Evolutionary conservation across 2,329 filamentous ascomycete genomes (phyloP), one percentile per base, ranked within the genome.

Genomic region (Grosmannia serpens): DNA sequence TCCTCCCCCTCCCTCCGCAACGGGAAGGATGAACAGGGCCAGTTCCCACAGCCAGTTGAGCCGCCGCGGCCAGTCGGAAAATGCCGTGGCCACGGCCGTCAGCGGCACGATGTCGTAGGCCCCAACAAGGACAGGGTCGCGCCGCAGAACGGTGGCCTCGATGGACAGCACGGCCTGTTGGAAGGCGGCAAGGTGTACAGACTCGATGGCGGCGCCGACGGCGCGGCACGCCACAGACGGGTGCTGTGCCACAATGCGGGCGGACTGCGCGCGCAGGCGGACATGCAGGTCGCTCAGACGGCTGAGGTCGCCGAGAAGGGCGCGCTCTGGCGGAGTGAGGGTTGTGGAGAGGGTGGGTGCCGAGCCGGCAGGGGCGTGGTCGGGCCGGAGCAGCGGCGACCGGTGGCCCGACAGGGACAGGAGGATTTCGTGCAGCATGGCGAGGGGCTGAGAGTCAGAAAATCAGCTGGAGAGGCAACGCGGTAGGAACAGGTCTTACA

Each of bases 361-460:
- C 20, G 38, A 26, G 27, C 27, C 70, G 63, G 74, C 76, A 65
- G 76, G 71, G 66, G 77, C 66, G 74, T 72, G 68, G 74, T 65
- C 70, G 65, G 74, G 69, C 70, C 82, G 81, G 75, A 96, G 88
- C 69, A 97, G 83, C 65, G 91, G 87, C 64, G 92, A 96, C 63
- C 89, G 87, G 74, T 97, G 89, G 65, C 94, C 92, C 67, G 91
- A 95, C 73, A 97, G 85, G 71, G 91, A 92, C 73, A 99, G 86
- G 73, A 97, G 85, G 76, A 99, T 90, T 79, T 99, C 94, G 82
- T 97, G 94, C 72, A 99, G 88, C 94, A 99, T 99, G 65, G 65
- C 35, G 47, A 13, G 10, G 38, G 26, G 10, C 35, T 29, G 53
- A 13, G 7, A 13, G 33, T 15, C 29, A 33, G 24, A 7, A 15